These are phyloP conservation scores for Pseudevernia furfuracea DNA, from an alignment of 495 filamentous ascomycete species.

Conservation along the genomic window DNA sequence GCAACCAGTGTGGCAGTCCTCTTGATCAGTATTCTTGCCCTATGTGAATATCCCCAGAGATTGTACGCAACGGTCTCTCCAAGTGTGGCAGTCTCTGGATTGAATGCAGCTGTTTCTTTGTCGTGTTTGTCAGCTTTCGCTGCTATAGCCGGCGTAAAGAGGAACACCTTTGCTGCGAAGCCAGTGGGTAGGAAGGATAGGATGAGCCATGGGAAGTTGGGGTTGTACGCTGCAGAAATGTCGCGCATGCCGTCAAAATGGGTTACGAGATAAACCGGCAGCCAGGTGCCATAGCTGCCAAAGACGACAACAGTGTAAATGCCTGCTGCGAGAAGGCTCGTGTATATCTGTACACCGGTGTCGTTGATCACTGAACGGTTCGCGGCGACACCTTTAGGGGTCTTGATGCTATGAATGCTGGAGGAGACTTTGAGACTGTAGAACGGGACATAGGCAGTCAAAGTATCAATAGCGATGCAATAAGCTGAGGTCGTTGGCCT, in stretches of 20 bases:
- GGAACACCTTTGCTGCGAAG: slow-evolving; percentile 58
- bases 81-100: slow-evolving; percentile 47
- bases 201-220: slow-evolving; percentile 40
- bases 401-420: slow-evolving; percentile 50
- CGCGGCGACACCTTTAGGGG: slow-evolving; percentile 37
- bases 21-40: slow-evolving; percentile 56
- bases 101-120: slow-evolving; percentile 34
- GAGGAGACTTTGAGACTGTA: slow-evolving; percentile 57
- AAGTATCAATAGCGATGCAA: slow-evolving; percentile 54
- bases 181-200: slow-evolving; percentile 56
- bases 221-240: slow-evolving; percentile 52
- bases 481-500: slow-evolving; percentile 47
- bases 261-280: slow-evolving; percentile 57
- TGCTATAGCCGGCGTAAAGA: slow-evolving; percentile 63
- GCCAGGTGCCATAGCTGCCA: slow-evolving; percentile 53
- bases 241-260: slow-evolving; percentile 63
- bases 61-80: slow-evolving; percentile 55
- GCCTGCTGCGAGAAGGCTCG: slow-evolving; percentile 54
- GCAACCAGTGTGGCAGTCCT: slow-evolving; percentile 56
- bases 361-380: slow-evolving; percentile 68
- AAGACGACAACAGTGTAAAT: slow-evolving; percentile 63
- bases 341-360: slow-evolving; percentile 51
- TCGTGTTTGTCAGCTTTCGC: slow-evolving; percentile 34
- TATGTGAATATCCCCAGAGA: slow-evolving; percentile 51
- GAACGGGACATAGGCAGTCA: slow-evolving; percentile 63